phyloP scores from a whole-genome alignment of 1,139 yeast genomes.

The Protomyces arabidopsidicola region DNA sequence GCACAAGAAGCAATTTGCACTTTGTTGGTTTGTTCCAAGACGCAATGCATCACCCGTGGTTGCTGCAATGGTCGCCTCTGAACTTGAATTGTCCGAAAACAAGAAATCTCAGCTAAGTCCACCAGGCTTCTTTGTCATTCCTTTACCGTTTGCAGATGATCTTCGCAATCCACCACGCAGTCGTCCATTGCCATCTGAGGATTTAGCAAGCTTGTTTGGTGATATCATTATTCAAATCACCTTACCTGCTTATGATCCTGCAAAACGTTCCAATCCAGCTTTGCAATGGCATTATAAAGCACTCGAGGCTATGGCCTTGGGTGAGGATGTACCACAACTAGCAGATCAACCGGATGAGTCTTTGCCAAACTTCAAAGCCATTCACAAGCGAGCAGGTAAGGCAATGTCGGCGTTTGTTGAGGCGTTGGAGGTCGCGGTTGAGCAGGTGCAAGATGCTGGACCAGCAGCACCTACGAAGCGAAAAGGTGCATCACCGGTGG shows the following conservation, averaged over 20 bases:
- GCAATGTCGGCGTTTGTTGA: conserved; percentile 17
- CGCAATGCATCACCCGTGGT: conserved; percentile 54
- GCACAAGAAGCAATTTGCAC: conserved; percentile 52
- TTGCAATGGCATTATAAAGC: conserved; percentile 62
- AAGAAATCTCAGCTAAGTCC: conserved; percentile 34
- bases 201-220: conserved; percentile 42
- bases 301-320: conserved; percentile 63
- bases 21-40: conserved; percentile 67
- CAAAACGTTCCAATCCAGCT: conserved; percentile 60
- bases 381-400: conserved; percentile 34
- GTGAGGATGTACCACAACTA: conserved; percentile 46
- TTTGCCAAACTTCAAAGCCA: conserved; percentile 40
- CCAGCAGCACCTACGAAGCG: background rate
- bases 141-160: conserved; percentile 43
- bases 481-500: conserved; percentile 6
- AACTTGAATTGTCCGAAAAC: conserved; percentile 27
- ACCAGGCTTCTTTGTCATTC: conserved; percentile 41
- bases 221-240: conserved; percentile 45
- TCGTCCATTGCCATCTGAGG: conserved; percentile 35
- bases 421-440: background rate
- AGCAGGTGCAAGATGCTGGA: background rate
- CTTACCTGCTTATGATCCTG: conserved; percentile 54
- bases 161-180: conserved; percentile 37
- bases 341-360: conserved; percentile 40
- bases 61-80: conserved; percentile 43